These are phyloP conservation scores for Bipolaris cookei DNA, from an alignment of 2,329 filamentous ascomycete genomes.

Conservation along the genomic window DNA sequence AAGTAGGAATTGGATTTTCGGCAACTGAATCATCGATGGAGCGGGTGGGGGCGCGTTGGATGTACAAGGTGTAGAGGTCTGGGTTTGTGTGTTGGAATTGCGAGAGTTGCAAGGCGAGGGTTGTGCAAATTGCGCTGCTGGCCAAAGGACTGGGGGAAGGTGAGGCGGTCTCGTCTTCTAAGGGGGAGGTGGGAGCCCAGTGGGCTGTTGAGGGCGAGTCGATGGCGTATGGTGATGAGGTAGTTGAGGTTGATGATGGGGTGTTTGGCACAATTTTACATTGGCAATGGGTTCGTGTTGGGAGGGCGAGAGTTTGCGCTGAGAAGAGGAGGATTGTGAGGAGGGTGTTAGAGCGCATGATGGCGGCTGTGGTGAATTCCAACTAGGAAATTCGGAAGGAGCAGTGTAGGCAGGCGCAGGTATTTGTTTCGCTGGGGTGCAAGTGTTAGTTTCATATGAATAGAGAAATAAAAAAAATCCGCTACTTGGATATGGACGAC, in stretches of 20 bases:
- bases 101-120: constrained; percentile 37
- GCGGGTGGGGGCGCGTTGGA: constrained; percentile 2
- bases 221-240: constrained; percentile 15
- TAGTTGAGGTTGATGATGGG: constrained; percentile 1
- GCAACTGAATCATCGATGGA: not conserved
- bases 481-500: not conserved
- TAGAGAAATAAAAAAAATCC: not conserved
- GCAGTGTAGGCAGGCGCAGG: not conserved
- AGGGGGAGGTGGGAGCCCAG: constrained; percentile 28
- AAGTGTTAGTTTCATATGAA: not conserved
- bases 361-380: not conserved
- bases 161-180: not conserved
- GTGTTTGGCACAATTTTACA: constrained; percentile 33
- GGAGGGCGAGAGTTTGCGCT: constrained; percentile 21
- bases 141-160: constrained; percentile 13
- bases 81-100: constrained; percentile 32
- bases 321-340: constrained; percentile 17
- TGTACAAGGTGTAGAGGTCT: constrained; percentile 36
- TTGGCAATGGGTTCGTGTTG: constrained; percentile 39
- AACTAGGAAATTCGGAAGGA: not conserved
- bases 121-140: constrained; percentile 28
- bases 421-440: not conserved
- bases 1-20: constrained; percentile 27
- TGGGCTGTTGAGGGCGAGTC: constrained; percentile 31
- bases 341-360: not conserved